Evolutionary conservation across 495 filamentous ascomycete genomes (phyloP).

Genomic region (Hypoxylon lenormandii): DNA sequence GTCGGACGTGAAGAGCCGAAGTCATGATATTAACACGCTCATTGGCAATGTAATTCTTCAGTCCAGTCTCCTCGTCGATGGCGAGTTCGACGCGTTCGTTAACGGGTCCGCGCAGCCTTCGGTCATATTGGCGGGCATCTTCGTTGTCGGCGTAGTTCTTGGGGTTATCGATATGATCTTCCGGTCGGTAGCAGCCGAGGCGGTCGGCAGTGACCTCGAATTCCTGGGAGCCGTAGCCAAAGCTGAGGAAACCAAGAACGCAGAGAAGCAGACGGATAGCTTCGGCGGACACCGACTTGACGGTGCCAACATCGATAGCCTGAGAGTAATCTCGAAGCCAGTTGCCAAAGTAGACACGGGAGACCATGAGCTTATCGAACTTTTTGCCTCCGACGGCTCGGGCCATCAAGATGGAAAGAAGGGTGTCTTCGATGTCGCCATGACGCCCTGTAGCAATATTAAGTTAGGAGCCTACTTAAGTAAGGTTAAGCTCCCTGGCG

Average conservation of each 20-base stretch:
- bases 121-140: conserved; percentile 85
- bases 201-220: conserved; percentile 91
- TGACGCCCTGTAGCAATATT: conserved; percentile 73
- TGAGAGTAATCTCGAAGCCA: conserved; percentile 89
- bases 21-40: conserved; percentile 78
- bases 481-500: neutral
- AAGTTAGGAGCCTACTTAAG: conserved; percentile 21
- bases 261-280: conserved; percentile 85
- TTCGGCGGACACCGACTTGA: conserved; percentile 87
- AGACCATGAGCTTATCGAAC: conserved; percentile 87
- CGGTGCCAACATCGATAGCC: conserved; percentile 85
- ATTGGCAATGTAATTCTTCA: conserved; percentile 93
- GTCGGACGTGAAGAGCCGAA: conserved; percentile 78
- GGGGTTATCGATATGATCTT: conserved; percentile 88
- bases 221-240: conserved; percentile 87
- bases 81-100: conserved; percentile 81
- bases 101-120: conserved; percentile 80
- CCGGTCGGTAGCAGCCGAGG: conserved; percentile 87
- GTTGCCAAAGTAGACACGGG: conserved; percentile 88
- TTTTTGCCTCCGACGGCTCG: conserved; percentile 81
- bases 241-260: conserved; percentile 70
- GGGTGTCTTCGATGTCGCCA: conserved; percentile 93
- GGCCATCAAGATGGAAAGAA: conserved; percentile 81
- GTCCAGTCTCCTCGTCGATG: conserved; percentile 79
- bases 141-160: conserved; percentile 84